Evolutionary conservation across 2,329 filamentous ascomycete genomes (phyloP), one percentile per base, ranked within the genome.

Genomic region (Penicillium hesseltinei): DNA sequence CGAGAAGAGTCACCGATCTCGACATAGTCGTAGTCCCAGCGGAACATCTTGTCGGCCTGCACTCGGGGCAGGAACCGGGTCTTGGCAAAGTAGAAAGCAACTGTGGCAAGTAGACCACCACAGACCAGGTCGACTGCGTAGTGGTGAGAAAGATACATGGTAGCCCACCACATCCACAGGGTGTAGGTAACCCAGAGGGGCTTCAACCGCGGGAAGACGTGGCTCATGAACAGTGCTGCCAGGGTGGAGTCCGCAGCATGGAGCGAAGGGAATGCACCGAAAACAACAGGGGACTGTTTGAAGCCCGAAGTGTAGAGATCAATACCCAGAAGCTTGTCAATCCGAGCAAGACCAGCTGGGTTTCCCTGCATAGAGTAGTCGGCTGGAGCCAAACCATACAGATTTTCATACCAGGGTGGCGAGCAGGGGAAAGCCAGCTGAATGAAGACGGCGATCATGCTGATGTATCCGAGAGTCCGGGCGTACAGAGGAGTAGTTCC

Each of bases 111-210:
- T 50, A 96, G 80, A 72, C 88, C 91, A 65, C 93, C 93, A 36
- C 85, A 91, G 27, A 97, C 91, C 50, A 97, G 81, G 74, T 97
- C 93, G 40, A 97, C 89, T 33, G 92, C 93, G 73, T 97, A 97
- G 78, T 97, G 93, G 77, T 97, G 93, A 69, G 91, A 95, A 51
- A 97, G 84, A 72, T 97, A 97, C 91, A 97, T 96, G 66, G 93
- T 97, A 13, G 92, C 90, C 92, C 93, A 97, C 90, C 92, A 97
- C 69, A 97, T 87, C 93, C 93, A 97, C 71, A 89, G 84, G 44
- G 89, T 89, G 75, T 97, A 97, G 62, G 84, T 81, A 62, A 92
- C 84, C 76, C 95, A 96, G 52, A 94, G 77, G 13, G 88, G 86
- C 64, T 89, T 87, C 64, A 95, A 83, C 60, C 85, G 86, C 5